Conservation (phyloP, 352 stramenopile species). For the Globisporangium canariense region DNA sequence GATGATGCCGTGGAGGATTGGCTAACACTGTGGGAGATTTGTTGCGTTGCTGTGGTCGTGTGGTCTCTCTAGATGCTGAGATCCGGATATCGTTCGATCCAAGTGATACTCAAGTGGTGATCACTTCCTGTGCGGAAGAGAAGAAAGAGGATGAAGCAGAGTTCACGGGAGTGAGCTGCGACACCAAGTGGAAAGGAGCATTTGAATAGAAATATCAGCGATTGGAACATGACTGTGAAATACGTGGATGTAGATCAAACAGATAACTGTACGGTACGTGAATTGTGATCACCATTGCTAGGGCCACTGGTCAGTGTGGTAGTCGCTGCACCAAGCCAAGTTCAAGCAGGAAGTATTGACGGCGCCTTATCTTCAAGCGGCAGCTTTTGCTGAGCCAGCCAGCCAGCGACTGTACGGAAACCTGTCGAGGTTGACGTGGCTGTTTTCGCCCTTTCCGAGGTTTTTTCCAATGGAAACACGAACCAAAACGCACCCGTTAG, state of each 20-base stretch:
- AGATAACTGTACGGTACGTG: not conserved
- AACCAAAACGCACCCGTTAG: conserved; percentile 5
- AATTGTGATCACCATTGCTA: not conserved
- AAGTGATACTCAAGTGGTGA: conserved; percentile 42
- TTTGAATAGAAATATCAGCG: conserved; percentile 41
- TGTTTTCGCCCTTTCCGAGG: no score
- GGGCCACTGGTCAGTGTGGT: not conserved
- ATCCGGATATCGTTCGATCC: conserved; percentile 56
- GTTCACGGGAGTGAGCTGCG: conserved; percentile 45
- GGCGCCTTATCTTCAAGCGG: no score
- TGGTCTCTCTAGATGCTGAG: conserved; percentile 30
- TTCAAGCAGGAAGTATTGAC: no score
- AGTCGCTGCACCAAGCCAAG: not conserved
- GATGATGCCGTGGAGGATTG: no score
- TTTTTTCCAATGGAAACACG: not conserved
- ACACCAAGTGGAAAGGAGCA: conserved; percentile 61
- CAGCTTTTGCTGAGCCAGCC: no score
- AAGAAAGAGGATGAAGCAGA: conserved; percentile 12
- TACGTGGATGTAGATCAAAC: not conserved
- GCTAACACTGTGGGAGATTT: not conserved
- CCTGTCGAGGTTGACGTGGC: no score
- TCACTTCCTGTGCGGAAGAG: conserved; percentile 42
- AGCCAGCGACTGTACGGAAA: no score
- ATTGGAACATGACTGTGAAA: not conserved
- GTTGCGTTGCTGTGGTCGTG: no score